These are phyloP conservation scores for Xylaria grammica DNA, from an alignment of 495 filamentous ascomycete genomes.

Conservation along the genomic window DNA sequence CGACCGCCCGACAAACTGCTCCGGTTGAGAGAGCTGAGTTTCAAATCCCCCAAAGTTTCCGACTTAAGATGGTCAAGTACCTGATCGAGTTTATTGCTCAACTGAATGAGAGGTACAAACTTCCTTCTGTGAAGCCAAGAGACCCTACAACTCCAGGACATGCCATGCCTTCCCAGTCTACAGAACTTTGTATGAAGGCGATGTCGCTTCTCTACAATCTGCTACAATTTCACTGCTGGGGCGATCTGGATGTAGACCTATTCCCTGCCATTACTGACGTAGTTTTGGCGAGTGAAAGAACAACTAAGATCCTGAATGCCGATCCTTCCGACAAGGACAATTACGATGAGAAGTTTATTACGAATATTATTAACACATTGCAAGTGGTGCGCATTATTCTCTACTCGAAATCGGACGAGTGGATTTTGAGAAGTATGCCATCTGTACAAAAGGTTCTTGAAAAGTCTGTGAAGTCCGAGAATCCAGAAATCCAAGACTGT, in stretches of 20 bases:
- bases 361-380: slow-evolving; percentile 86
- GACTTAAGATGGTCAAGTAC: slow-evolving; percentile 85
- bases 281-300: slow-evolving; percentile 73
- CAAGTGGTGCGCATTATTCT: slow-evolving; percentile 89
- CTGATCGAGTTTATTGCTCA: slow-evolving; percentile 91
- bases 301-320: slow-evolving; percentile 71
- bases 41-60: slow-evolving; percentile 65
- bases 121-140: slow-evolving; percentile 70
- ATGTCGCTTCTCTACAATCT: slow-evolving; percentile 83
- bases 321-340: slow-evolving; percentile 86
- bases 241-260: slow-evolving; percentile 86
- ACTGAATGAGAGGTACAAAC: slow-evolving; percentile 80
- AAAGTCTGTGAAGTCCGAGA: slow-evolving; percentile 84
- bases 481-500: slow-evolving; percentile 89
- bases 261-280: slow-evolving; percentile 89
- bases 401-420: slow-evolving; percentile 83
- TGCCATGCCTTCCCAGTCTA: slow-evolving; percentile 55
- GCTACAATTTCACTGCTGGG: slow-evolving; percentile 88
- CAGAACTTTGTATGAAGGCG: slow-evolving; percentile 85
- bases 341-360: slow-evolving; percentile 78
- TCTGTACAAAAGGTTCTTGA: slow-evolving; percentile 87
- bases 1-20: slow-evolving; percentile 48
- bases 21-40: slow-evolving; percentile 68
- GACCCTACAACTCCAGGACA: slow-evolving; percentile 53
- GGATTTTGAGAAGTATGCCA: slow-evolving; percentile 77